Evolutionary conservation across 257 asterid genomes (phyloP).

Genomic region (Primulina huaijiensis): DNA sequence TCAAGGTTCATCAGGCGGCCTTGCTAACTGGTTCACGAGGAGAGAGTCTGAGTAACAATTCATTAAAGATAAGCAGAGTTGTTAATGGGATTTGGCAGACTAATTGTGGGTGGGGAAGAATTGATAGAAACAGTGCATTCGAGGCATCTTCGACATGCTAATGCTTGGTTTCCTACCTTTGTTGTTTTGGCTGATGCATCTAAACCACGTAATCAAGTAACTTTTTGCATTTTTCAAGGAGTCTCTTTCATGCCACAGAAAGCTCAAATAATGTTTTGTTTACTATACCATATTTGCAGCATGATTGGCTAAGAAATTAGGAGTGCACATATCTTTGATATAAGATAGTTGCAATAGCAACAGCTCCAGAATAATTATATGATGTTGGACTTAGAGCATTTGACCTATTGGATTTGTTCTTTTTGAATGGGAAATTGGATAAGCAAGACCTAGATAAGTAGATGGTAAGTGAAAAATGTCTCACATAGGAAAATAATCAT

Average conservation of each 20-base stretch:
- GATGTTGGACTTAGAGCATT: too few species aligned
- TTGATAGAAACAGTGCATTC: conserved; percentile 56
- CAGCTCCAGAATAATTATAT: too few species aligned
- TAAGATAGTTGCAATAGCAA: not conserved
- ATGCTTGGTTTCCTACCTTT: conserved; percentile 64
- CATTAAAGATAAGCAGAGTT: too few species aligned
- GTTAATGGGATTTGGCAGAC: conserved; percentile 80
- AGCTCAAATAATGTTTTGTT: conserved; percentile 2
- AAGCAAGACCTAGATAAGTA: too few species aligned
- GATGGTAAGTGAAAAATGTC: too few species aligned
- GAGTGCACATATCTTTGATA: not conserved
- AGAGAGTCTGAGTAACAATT: too few species aligned
- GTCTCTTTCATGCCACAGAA: too few species aligned
- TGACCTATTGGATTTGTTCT: too few species aligned
- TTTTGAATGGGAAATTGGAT: too few species aligned
- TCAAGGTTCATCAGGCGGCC: too few species aligned
- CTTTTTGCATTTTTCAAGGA: conserved; percentile 17
- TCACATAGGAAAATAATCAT: too few species aligned
- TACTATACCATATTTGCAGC: conserved; percentile 1
- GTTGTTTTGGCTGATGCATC: conserved; percentile 80
- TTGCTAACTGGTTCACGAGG: too few species aligned
- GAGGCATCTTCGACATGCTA: conserved; percentile 68
- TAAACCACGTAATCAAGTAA: conserved; percentile 26
- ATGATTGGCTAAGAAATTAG: not conserved
- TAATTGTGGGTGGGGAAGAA: conserved; percentile 80